Conservation (phyloP, 2,329 filamentous ascomycete genomes). For the Colletotrichum tabaci region DNA sequence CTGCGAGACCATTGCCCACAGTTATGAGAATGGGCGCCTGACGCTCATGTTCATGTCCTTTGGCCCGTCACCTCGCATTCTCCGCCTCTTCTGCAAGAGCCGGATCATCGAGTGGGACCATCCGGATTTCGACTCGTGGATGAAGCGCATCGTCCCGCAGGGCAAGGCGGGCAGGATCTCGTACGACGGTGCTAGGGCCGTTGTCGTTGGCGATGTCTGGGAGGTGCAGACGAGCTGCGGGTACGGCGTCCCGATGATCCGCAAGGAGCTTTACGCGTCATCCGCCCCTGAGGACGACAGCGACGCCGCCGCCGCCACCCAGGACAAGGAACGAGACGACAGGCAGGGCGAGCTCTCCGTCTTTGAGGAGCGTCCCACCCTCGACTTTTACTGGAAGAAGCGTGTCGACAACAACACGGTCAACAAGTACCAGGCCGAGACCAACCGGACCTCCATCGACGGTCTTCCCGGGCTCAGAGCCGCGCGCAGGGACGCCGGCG, state of each 20-base stretch:
- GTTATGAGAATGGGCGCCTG: constrained; percentile 83
- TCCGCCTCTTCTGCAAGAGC: constrained; percentile 74
- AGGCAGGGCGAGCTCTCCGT: constrained; percentile 55
- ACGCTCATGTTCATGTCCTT: constrained; percentile 83
- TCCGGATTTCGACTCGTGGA: constrained; percentile 62
- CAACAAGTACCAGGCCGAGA: constrained; percentile 68
- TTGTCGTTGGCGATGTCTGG: constrained; percentile 74
- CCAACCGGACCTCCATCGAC: constrained; percentile 71
- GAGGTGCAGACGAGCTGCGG: constrained; percentile 79
- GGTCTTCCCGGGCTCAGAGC: constrained; percentile 70
- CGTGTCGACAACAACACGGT: constrained; percentile 65
- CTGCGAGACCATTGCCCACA: constrained; percentile 81
- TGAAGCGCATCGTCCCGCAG: constrained; percentile 59
- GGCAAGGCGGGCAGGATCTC: constrained; percentile 44
- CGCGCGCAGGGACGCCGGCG: constrained; percentile 65
- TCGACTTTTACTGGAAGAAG: constrained; percentile 67
- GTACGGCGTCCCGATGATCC: constrained; percentile 72
- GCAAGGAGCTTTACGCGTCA: constrained; percentile 55
- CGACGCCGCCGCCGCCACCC: constrained; percentile 33
- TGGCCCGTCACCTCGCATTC: constrained; percentile 70
- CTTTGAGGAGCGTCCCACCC: constrained; percentile 69
- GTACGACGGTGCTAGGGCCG: constrained; percentile 68
- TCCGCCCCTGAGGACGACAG: constrained; percentile 40
- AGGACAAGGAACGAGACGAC: constrained; percentile 29
- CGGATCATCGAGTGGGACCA: constrained; percentile 73